Conservation (phyloP, 768 basidiomycete genomes). For the Russula foetens region DNA sequence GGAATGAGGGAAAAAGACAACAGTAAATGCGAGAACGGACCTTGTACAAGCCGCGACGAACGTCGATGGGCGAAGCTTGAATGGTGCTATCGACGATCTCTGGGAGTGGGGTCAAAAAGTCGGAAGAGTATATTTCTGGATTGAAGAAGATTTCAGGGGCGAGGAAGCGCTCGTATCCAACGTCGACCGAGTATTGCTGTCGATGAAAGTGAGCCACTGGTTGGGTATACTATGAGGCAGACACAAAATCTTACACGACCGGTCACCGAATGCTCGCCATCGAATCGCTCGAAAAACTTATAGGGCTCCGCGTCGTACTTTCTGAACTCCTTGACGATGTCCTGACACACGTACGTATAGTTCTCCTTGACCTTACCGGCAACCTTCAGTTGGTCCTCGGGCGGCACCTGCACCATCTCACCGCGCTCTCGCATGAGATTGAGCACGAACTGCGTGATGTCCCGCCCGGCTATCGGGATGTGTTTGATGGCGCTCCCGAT, state of each 20-base stretch:
- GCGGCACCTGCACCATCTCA: conserved; percentile 82
- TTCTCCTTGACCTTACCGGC: conserved; percentile 96
- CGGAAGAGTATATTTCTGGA: conserved; percentile 96
- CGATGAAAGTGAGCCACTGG: conserved; percentile 1
- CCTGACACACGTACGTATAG: conserved; percentile 97
- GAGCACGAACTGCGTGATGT: conserved; percentile 94
- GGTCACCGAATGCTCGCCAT: conserved; percentile 90
- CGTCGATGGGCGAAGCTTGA: conserved; percentile 93
- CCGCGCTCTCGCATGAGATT: conserved; percentile 94
- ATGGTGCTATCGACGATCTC: conserved; percentile 96
- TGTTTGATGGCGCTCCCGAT: conserved; percentile 99
- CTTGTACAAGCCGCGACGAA: conserved; percentile 94
- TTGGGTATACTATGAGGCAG: neutral
- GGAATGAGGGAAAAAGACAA: no score
- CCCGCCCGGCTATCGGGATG: conserved; percentile 96
- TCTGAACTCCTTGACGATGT: conserved; percentile 97
- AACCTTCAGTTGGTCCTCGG: conserved; percentile 88
- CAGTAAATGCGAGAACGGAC: conserved; percentile 29
- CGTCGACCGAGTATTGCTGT: conserved; percentile 89
- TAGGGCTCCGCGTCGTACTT: conserved; percentile 96
- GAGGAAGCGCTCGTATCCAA: conserved; percentile 98
- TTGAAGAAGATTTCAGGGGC: conserved; percentile 99
- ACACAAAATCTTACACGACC: conserved; percentile 54
- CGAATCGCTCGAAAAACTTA: conserved; percentile 90
- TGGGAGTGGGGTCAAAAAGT: conserved; percentile 93